Evolutionary conservation across 257 asterid species (phyloP).

Genomic region (Penstemon davidsonii): DNA sequence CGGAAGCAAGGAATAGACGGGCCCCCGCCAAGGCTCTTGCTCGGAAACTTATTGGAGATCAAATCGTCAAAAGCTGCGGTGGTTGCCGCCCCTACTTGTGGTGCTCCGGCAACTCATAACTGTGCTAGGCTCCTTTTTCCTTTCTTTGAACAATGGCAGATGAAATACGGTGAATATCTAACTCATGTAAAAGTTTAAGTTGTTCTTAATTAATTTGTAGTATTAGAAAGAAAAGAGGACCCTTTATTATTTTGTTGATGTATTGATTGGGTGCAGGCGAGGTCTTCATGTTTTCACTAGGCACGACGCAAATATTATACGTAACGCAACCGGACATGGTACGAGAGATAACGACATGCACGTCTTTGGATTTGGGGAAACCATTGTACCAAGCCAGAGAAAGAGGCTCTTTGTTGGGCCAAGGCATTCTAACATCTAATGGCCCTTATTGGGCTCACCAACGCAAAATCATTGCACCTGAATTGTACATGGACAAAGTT

Average conservation of each 20-base stretch:
- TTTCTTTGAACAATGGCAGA: constrained; percentile 49
- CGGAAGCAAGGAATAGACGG: constrained; percentile 51
- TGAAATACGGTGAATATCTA: constrained; percentile 40
- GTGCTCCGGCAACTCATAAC: constrained; percentile 37
- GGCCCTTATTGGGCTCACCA: constrained; percentile 44
- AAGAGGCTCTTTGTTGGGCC: constrained; percentile 44
- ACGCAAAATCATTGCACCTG: constrained; percentile 51
- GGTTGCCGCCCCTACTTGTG: constrained; percentile 7
- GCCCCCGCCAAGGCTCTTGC: constrained; percentile 46
- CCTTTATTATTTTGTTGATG: neutral
- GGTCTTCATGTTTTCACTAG: constrained; percentile 37
- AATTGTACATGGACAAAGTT: constrained; percentile 46
- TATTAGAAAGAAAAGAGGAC: neutral
- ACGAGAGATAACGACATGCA: constrained; percentile 36
- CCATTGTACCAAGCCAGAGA: constrained; percentile 38
- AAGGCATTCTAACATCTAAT: constrained; percentile 47
- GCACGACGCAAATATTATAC: constrained; percentile 38
- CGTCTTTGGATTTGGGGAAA: constrained; percentile 45
- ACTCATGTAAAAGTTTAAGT: neutral
- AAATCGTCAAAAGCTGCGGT: constrained; percentile 35
- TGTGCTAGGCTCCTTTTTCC: constrained; percentile 40
- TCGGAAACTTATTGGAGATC: constrained; percentile 60
- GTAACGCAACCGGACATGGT: constrained; percentile 36
- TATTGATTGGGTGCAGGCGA: constrained; percentile 25
- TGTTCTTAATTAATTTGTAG: neutral